Evolutionary conservation across 2,329 filamentous ascomycete genomes (phyloP).

Genomic region (Colletotrichum salicis): DNA sequence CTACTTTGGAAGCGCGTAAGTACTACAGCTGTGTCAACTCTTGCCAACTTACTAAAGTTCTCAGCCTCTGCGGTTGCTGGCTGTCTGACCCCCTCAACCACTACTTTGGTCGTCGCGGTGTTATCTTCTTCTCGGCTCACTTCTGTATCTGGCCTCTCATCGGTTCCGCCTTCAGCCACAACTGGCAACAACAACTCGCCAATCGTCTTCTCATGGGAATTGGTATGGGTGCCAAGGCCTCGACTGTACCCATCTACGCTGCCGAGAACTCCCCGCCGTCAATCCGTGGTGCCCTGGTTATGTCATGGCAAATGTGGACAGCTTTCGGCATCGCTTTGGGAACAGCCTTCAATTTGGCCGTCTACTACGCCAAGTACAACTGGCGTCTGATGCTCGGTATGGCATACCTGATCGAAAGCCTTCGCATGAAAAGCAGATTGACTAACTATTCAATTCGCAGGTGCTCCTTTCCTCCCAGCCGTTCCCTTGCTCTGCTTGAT

Average conservation of each 20-base stretch:
- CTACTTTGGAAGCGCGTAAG: constrained; percentile 56
- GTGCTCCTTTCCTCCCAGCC: constrained; percentile 48
- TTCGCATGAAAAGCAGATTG: background rate
- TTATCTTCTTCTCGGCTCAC: constrained; percentile 73
- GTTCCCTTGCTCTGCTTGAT: constrained; percentile 68
- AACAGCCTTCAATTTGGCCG: constrained; percentile 66
- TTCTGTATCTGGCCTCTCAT: constrained; percentile 70
- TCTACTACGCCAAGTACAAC: constrained; percentile 41
- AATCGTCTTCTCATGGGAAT: constrained; percentile 76
- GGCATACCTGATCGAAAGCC: background rate
- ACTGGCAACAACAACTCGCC: constrained; percentile 74
- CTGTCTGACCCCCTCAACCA: constrained; percentile 73
- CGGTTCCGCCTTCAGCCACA: constrained; percentile 71
- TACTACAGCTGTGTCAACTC: constrained; percentile 23
- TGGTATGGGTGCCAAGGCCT: constrained; percentile 74
- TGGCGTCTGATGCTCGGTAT: constrained; percentile 50
- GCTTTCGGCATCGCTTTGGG: constrained; percentile 61
- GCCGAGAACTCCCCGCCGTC: constrained; percentile 76
- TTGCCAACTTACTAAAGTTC: constrained; percentile 22
- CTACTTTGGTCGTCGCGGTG: constrained; percentile 72
- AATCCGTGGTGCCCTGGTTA: constrained; percentile 80
- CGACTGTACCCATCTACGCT: constrained; percentile 77
- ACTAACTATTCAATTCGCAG: background rate
- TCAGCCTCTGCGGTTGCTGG: constrained; percentile 68
- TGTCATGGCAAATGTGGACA: constrained; percentile 81